Evolutionary conservation across 2,329 filamentous ascomycete species (phyloP), one percentile per base, ranked within the genome.

Genomic region (Fusarium buharicum): DNA sequence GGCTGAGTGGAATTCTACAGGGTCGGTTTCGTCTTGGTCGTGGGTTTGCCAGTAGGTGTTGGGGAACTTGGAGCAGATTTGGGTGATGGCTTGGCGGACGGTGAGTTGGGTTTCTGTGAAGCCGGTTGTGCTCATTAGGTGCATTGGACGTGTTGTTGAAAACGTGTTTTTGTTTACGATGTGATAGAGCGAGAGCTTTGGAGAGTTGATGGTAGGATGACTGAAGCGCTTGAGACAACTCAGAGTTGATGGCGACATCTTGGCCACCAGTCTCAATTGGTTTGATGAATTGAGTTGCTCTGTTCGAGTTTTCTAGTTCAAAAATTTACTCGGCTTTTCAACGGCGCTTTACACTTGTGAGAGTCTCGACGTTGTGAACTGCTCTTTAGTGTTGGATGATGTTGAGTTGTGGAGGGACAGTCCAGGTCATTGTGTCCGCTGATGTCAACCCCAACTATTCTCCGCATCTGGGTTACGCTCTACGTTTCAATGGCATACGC

Each of bases 1-100:
- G 0, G 89, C 89, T 0, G 88, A 84, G 72, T 95, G 91, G 36
- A 96, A 87, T 31, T 92, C 90, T 46, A 85, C 83, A 0, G 91
- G 92, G 72, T 94, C 90, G 55, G 85, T 80, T 62, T 87, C 88
- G 6, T 81, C 82, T 62, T 91, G 84, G 71, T 95, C 91, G 62
- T 81, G 88, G 49, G 90, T 84, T 66, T 87, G 87, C 91, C 90
- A 94, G 76, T 93, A 94, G 11, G 86, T 83, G 67, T 91, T 88
- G 14, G 90, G 85, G 60, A 91, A 94, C 10, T 85, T 80, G 2
- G 86, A 79, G 73, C 90, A 93, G 22, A 93, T 81, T 20, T 89
- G 86, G 4, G 79, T 76, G 17, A 93, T 82, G 1, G 90, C 87
- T 57, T 92, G 88, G 31, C 90, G 84, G 4, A 94, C 90, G 48